phyloP scores from a whole-genome alignment of 768 basidiomycete genomes.

The Solioccasus polychromus region DNA sequence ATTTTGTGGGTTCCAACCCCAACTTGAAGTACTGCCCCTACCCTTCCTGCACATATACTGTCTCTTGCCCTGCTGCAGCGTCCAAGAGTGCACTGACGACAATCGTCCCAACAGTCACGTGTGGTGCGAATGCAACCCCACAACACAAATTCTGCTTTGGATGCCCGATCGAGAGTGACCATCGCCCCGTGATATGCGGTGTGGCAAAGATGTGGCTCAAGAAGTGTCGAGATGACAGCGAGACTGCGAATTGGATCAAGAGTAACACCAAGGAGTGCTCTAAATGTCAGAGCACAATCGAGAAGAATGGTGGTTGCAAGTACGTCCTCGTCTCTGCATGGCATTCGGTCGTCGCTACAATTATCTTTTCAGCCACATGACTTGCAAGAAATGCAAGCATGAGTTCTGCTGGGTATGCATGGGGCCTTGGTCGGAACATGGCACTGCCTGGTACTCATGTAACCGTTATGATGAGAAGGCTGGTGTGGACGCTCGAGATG shows the following conservation, averaged over 20 bases:
- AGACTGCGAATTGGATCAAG: constrained; percentile 99
- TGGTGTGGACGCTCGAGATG: constrained; percentile 84
- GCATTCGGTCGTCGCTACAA: constrained; percentile 52
- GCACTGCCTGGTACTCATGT: constrained; percentile 97
- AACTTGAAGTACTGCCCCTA: constrained; percentile 94
- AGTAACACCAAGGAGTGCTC: constrained; percentile 99
- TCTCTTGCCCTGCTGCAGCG: constrained; percentile 82
- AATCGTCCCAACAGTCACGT: constrained; percentile 86
- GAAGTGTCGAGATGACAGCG: constrained; percentile 96
- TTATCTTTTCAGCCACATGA: constrained; percentile 80
- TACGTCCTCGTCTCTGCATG: constrained; percentile 62
- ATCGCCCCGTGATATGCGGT: constrained; percentile 86
- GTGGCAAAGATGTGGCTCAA: constrained; percentile 93
- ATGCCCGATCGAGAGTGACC: constrained; percentile 83
- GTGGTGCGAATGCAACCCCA: constrained; percentile 60
- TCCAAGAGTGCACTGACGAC: constrained; percentile 69
- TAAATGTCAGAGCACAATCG: constrained; percentile 95
- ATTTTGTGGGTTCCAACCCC: constrained; percentile 83
- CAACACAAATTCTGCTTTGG: constrained; percentile 92
- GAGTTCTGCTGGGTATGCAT: constrained; percentile 99
- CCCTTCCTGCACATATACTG: constrained; percentile 91
- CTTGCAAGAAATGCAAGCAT: constrained; percentile 98
- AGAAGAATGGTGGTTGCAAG: constrained; percentile 99
- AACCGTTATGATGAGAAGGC: constrained; percentile 95
- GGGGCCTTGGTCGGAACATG: constrained; percentile 98